These are phyloP conservation scores for Trichoderma asperellum DNA, from an alignment of 2,329 filamentous ascomycete genomes.

Conservation along the genomic window DNA sequence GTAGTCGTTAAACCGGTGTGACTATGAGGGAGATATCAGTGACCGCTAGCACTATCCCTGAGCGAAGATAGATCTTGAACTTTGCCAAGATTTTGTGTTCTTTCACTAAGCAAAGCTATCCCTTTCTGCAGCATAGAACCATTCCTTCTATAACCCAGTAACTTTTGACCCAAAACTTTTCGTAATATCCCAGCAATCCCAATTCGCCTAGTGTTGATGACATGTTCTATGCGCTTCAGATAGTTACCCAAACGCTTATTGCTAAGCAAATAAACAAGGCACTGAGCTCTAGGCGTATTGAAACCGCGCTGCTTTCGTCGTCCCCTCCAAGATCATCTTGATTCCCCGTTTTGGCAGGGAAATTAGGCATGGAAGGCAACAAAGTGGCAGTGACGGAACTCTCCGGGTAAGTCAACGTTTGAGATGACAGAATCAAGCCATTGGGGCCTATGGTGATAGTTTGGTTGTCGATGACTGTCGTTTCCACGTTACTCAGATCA, in stretches of 20 bases:
- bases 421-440: constrained; percentile 52
- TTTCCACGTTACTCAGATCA: constrained; percentile 51
- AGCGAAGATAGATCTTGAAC: neutral
- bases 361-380: constrained; percentile 35
- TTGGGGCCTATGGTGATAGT: constrained; percentile 53
- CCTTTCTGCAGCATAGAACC: too few species aligned
- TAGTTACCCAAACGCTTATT: constrained; percentile 45
- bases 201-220: neutral
- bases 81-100: neutral
- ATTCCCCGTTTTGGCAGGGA: constrained; percentile 38
- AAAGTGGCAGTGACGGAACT: constrained; percentile 49
- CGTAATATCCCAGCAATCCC: too few species aligned
- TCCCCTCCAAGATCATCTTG: constrained; percentile 15
- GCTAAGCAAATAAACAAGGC: constrained; percentile 43
- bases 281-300: constrained; percentile 25
- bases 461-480: constrained; percentile 53
- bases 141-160: neutral
- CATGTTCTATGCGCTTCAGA: neutral
- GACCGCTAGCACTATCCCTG: neutral
- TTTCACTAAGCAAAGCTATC: too few species aligned
- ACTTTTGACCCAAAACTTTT: too few species aligned
- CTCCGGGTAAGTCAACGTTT: constrained; percentile 52
- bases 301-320: constrained; percentile 34
- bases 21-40: too few species aligned
- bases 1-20: too few species aligned